Evolutionary conservation across 2,329 filamentous ascomycete genomes (phyloP), one percentile per base, ranked within the genome.

Genomic region (Shiraia sp.): DNA sequence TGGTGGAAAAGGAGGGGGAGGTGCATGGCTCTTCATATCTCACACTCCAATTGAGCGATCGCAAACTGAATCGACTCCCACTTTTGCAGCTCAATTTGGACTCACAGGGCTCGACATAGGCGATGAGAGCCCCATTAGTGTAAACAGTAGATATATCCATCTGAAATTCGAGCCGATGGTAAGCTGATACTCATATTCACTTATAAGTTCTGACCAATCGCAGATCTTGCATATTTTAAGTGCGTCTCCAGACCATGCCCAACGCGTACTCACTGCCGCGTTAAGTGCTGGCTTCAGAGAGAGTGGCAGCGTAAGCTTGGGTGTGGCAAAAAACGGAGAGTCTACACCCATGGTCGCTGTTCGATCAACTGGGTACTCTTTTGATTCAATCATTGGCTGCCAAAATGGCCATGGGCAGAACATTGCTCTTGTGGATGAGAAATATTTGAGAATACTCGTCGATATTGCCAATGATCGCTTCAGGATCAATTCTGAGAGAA

Each of bases 111-210:
- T 40, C 12, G 30, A 38, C 12, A 35, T 28, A 27, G 26, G 32
- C 8, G 27, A 30, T 10, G 32, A 47, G 3, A 35, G 10, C 26
- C 30, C 22, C n/a, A 38, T 53, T 31, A 40, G 34, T 19, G 35
- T 46, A 14, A 31, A 78, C 13, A 56, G 63, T 48, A 69, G 76
- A 41, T 75, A 77, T 48, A 76, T 96, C 36, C 89, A 92, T 69
- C 88, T 96, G 72, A 93, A 95, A 69, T 96, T 95, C 63, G 91
- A 96, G 67, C 90, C 91, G 4, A 90, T 96, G 90, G 91, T 95
- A 78, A 65, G 83, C 39, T 43, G 6, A 25, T 28, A 3, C 25
- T 28, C 4, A 23, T 32, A n/a, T 34, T 10, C 15, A n/a, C 9
- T 30, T 14, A 27, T 42, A 40, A 38, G 31, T 17, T 41, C 66